Base-by-base conservation (phyloP, 2,329 filamentous ascomycete genomes). In the Monosporascus cannonballus region DNA sequence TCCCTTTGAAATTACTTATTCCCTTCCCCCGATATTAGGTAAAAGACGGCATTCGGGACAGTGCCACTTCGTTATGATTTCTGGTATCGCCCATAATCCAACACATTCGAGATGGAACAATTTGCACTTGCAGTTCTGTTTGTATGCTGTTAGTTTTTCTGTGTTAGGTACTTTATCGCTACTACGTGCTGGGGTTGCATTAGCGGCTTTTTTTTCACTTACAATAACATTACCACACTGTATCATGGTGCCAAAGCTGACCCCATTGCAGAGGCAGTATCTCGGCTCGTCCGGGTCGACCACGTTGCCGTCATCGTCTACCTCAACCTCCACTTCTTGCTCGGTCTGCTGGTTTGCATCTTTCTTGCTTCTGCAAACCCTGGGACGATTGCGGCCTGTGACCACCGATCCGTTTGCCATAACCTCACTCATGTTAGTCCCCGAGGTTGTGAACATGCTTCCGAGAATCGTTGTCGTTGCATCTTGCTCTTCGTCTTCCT, bases 81-180 rank as follows among this genome's bases (percentile, higher is more conserved):
- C 80, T 11, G 89, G 88, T 54, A 88, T 81, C 24, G 84, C 77
- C 11, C 77, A 74, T 34, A 94, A 74, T 5, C 79, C 84, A 6
- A 94, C 86, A 63, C 89, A 94, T 57, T 84, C 83, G 41, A 94
- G 77, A 66, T 94, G 89, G 67, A 93, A 94, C 89, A 89, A 94
- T 69, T 93, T 88, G 57, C 84, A 83, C 61, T 89, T 85, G 71
- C 89, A 94, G 71, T 87, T 74, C 73, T 79, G 63, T 58, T 56
- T 52, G 54, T 49, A 54, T 53, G 58, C 51, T 48, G 51, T 49
- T 50, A 62, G 66, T 60, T 63, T 59, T 61, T 54, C 57, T 51
- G 59, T 46, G 49, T 49, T 56, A 38, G 24, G 47, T 49, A 45
- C 51, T 54, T 34, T 58, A 38, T 51, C 42, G 20, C 46, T 50